Evolutionary conservation across 2,329 filamentous ascomycete species (phyloP), one percentile per base, ranked within the genome.

Genomic region (Cercospora zeina): DNA sequence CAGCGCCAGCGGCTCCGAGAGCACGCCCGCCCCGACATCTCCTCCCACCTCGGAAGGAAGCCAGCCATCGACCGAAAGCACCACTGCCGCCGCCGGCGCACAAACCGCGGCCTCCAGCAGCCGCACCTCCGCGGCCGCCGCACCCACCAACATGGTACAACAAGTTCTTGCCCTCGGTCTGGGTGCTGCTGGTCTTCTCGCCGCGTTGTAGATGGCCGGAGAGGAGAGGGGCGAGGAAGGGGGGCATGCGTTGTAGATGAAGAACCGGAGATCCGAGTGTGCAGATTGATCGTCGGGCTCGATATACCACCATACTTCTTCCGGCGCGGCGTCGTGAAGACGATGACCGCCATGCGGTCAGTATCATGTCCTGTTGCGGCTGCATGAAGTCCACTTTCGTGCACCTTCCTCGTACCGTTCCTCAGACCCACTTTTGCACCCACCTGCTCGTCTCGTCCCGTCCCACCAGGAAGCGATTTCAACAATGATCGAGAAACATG

Each of bases 111-210:
- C 14, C 21, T 51, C 47, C 47, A 51, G 47, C 47, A 39, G n/a
- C n/a, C n/a, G n/a, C n/a, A 27, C 49, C 50, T 37, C 45, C 10
- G 61, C 61, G 5, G 61, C 62, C 21, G 60, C 60, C 21, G 62
- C 62, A 31, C 62, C 62, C 1, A 63, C 62, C 9, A 56, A 60
- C 31, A 51, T 55, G 36, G 45, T 49, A 14, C 62, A 63, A 51
- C 58, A 63, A 36, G 62, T 63, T 2, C 58, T 63, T 53, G 62
- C 57, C 13, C 24, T 63, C 13, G 62, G 62, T 37, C 58, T 63
- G 1, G 62, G 62, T 50, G 62, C 62, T 61, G 62, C 58, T 33
- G 62, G 62, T 54, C 53, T 63, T 34, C 36, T 63, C 31, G 62
- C 62, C n/a, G 58, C 30, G 9, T 54, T 60, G 47, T 51, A 51